A percentile compares a stretch with the other conserved stretches of the same genome.
Evolutionary conservation across 1,284 basidiomycete genomes (phyloP).

Genomic region (Apiotrichum brassicae): DNA sequence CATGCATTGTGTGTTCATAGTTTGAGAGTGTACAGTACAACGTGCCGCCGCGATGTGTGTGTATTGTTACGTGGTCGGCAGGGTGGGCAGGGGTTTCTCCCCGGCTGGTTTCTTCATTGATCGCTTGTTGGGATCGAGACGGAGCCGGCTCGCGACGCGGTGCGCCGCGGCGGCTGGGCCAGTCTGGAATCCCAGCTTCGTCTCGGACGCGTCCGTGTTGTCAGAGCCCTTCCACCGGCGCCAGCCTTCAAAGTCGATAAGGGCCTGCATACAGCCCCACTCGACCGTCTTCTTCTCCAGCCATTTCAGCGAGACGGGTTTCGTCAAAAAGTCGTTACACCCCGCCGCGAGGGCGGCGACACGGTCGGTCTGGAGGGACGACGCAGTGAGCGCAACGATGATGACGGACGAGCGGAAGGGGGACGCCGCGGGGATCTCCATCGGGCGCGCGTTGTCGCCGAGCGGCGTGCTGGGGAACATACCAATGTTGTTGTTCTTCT

Average conservation of each 20-base stretch:
- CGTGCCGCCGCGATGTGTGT: too few relatives aligned
- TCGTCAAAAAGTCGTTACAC: constrained; percentile 98
- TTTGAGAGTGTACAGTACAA: constrained; percentile 9
- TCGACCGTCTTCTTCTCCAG: constrained; percentile 97
- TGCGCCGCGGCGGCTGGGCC: constrained; percentile 41
- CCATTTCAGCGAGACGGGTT: constrained; percentile 93
- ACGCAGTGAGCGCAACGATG: constrained; percentile 96
- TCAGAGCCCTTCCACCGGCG: constrained; percentile 42
- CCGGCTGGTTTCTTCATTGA: background rate
- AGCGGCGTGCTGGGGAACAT: constrained; percentile 62
- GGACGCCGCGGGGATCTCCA: constrained; percentile 36
- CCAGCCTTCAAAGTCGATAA: constrained; percentile 50
- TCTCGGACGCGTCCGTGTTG: constrained; percentile 23
- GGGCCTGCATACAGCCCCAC: constrained; percentile 63
- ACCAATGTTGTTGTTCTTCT: constrained; percentile 61
- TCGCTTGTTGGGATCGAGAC: constrained; percentile 34
- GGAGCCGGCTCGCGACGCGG: constrained; percentile 33
- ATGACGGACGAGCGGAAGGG: constrained; percentile 92
- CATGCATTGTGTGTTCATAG: constrained; percentile 15
- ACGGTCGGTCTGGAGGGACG: constrained; percentile 84
- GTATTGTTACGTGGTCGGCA: constrained; percentile 16
- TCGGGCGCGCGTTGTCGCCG: constrained; percentile 50
- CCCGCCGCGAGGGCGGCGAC: constrained; percentile 93
- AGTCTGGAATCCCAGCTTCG: constrained; percentile 37
- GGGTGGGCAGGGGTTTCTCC: constrained; percentile 20